phyloP scores from a whole-genome alignment of 2,329 filamentous ascomycete species.

The Claviceps paspali region DNA sequence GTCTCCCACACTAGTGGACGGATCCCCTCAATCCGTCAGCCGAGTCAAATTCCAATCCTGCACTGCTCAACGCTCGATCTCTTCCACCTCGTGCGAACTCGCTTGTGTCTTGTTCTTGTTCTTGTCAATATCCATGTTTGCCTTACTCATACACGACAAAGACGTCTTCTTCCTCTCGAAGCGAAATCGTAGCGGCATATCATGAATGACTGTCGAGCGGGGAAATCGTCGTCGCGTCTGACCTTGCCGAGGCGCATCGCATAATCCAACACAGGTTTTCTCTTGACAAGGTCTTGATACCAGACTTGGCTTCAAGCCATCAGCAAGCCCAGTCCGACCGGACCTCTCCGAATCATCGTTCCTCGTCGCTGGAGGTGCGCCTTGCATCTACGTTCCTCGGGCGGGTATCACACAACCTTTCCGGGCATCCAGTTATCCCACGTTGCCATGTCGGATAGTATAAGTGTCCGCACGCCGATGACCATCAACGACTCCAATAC shows the following conservation, averaged over 20 bases:
- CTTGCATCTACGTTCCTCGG: not conserved
- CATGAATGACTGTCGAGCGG: constrained; percentile 5
- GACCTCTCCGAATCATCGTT: not conserved
- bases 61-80: too few species aligned
- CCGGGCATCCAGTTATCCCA: not conserved
- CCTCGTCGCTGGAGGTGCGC: not conserved
- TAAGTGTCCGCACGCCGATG: not conserved
- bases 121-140: too few species aligned
- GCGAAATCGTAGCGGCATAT: constrained; percentile 1
- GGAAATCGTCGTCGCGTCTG: not conserved
- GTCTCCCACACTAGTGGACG: too few species aligned
- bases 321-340: not conserved
- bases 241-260: constrained; percentile 1
- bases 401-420: not conserved
- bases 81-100: not conserved
- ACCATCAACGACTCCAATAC: not conserved
- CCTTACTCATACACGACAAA: too few species aligned
- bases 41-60: not conserved
- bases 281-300: constrained; percentile 3
- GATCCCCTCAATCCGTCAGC: not conserved
- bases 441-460: constrained; percentile 2
- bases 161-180: too few species aligned
- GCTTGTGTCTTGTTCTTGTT: not conserved
- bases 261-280: constrained; percentile 2
- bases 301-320: not conserved